Conservation (phyloP, 495 filamentous ascomycete species). For the Xylaria bambusicola region DNA sequence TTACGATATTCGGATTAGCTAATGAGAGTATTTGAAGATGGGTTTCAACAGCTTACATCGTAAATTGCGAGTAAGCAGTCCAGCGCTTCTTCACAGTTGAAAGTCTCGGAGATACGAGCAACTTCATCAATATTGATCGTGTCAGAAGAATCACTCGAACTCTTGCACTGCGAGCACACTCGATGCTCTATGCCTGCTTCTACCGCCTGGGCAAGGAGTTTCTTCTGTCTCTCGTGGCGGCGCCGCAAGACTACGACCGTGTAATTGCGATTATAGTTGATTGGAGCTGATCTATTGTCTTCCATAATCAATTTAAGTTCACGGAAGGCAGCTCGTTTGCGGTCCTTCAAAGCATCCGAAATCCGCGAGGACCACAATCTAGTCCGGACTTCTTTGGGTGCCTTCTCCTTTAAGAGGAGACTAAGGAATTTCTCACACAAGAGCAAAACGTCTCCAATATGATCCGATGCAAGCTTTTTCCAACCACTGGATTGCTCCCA, state of each 20-base stretch:
- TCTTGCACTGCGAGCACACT: neutral
- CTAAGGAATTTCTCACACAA: constrained; percentile 6
- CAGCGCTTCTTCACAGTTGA: constrained; percentile 38
- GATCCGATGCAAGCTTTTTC: constrained; percentile 29
- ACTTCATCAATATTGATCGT: neutral
- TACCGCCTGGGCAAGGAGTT: neutral
- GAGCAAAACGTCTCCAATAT: constrained; percentile 25
- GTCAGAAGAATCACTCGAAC: neutral
- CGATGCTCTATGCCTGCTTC: neutral
- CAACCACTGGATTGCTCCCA: constrained; percentile 45
- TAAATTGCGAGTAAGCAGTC: constrained; percentile 40
- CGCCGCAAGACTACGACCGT: constrained; percentile 27
- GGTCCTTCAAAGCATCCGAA: constrained; percentile 1
- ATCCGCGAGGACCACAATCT: neutral
- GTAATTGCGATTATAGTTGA: constrained; percentile 34
- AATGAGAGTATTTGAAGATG: neutral
- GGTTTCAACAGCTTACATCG: constrained; percentile 27
- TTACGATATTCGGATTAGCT: neutral
- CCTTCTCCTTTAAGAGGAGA: neutral
- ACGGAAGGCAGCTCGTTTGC: neutral
- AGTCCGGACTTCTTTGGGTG: constrained; percentile 1
- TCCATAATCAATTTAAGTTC: constrained; percentile 20
- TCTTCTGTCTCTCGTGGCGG: constrained; percentile 2
- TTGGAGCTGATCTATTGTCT: constrained; percentile 23
- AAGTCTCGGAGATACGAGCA: constrained; percentile 18